Conservation (phyloP, 345 rosid species). For the Eucalyptus polybractea region DNA sequence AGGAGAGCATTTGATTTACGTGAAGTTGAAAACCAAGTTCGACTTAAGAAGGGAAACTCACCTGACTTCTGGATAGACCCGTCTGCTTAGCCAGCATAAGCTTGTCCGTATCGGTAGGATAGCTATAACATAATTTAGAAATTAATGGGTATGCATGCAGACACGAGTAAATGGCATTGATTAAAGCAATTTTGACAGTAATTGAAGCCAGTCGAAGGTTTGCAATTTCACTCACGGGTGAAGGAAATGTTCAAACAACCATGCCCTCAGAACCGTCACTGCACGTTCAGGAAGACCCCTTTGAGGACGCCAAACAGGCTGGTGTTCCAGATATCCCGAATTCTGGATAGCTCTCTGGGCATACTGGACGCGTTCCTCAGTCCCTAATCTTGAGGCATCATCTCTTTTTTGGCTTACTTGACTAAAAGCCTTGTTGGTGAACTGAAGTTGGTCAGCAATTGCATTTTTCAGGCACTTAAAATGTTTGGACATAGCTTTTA, state of each 20-base stretch:
- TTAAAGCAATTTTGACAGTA: not conserved
- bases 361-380: conserved; percentile 21
- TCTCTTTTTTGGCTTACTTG: conserved; percentile 25
- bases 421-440: conserved; percentile 17
- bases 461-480: conserved; percentile 68
- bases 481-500: conserved; percentile 74
- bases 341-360: conserved; percentile 24
- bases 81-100: conserved; percentile 86
- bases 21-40: not conserved
- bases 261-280: conserved; percentile 69
- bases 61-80: conserved; percentile 87
- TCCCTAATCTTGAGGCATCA: conserved; percentile 33
- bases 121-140: conserved; percentile 23
- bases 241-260: conserved; percentile 84
- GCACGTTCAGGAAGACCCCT: conserved; percentile 90
- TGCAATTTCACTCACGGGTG: conserved; percentile 63
- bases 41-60: not conserved
- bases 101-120: conserved; percentile 90
- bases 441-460: conserved; percentile 67
- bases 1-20: not conserved
- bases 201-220: not conserved
- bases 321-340: conserved; percentile 41
- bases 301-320: conserved; percentile 87
- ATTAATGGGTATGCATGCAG: not conserved
- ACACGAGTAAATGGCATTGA: not conserved